Evolutionary conservation across 2,329 filamentous ascomycete genomes (phyloP), one percentile per base, ranked within the genome.

Genomic region (Xylariaceae sp.): DNA sequence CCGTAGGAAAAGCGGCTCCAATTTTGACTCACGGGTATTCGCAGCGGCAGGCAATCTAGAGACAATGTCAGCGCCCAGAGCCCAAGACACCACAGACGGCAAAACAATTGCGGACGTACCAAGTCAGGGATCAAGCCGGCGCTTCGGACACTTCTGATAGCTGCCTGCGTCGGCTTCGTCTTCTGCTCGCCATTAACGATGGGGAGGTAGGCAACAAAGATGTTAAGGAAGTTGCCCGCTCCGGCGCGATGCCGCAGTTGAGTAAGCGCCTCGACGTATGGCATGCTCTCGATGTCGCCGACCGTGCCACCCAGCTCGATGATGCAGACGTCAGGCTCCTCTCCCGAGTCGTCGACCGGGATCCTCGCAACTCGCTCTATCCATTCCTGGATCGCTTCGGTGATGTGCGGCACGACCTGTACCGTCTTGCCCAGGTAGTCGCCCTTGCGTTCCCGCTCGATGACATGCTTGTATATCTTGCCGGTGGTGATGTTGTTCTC

Each of bases 401-500:
- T 94, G 47, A 96, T 72, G 60, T 96, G 90, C 2, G 90, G 90
- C 5, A 96, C 88, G 5, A 93, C 83, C 60, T 95, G 88, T 12
- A 93, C 82, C 13, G 89, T 88, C 59, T 83, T 80, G 45, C 90
- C 90, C 10, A 96, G 74, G 52, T 94, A 96, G 56, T 92, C 80
- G 35, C 75, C 74, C 25, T 61, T 60, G 17, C 73, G 64, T 53
- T 77, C 73, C 39, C 76, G 77, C 52, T 88, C 77, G 50, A 94
- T 88, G 34, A 95, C 89, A 51, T 83, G 77, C 53, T 86, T 73
- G 64, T 95, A 96, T 48, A 96, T 87, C 68, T 96, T 95, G 55
- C 92, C 92, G 5, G 90, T 94, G 3, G 92, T 98, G 61, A 98
- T 94, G 62, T 96, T 96, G 68, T 90, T 87, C 49, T 94, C 88